A percentile compares a stretch with the other conserved stretches of the same genome.
Evolutionary conservation across 306 rosid genomes (phyloP).

Genomic region (Corylus americana): DNA sequence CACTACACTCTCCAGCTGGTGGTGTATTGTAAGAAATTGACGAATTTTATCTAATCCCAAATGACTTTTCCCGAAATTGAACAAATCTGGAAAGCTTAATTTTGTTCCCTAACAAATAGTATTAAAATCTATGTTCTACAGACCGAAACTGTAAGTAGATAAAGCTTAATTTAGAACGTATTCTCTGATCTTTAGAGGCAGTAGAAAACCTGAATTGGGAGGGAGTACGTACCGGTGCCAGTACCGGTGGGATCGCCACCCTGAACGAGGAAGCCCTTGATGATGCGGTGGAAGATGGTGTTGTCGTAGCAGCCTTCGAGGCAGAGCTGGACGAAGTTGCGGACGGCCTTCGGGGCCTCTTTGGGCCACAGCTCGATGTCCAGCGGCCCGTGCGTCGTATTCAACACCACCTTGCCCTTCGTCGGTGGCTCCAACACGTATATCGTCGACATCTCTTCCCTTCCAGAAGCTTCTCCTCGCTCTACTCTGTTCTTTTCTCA

Average conservation of each 20-base stretch:
- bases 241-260: constrained; percentile 89
- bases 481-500: too few relatives aligned
- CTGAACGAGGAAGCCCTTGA: constrained; percentile 81
- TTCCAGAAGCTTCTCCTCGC: too few relatives aligned
- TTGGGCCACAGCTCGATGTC: constrained; percentile 97
- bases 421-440: constrained; percentile 97
- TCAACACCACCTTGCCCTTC: constrained; percentile 82
- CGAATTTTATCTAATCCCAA: neutral
- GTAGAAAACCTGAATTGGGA: neutral
- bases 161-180: too few relatives aligned
- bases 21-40: neutral
- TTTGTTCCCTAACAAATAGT: neutral
- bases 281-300: constrained; percentile 83
- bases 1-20: neutral
- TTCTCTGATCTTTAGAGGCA: neutral
- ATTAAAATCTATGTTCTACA: too few relatives aligned
- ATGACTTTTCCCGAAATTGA: neutral
- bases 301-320: constrained; percentile 81
- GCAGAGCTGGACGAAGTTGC: constrained; percentile 97
- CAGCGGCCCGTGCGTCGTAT: constrained; percentile 81
- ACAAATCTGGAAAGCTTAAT: neutral
- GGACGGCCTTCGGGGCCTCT: constrained; percentile 91
- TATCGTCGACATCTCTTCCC: constrained; percentile 72
- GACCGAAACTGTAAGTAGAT: neutral
- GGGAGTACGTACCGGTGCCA: constrained; percentile 61